Evolutionary conservation across 768 basidiomycete genomes (phyloP), one percentile per base, ranked within the genome.

Genomic region (Lactifluus piperatus): DNA sequence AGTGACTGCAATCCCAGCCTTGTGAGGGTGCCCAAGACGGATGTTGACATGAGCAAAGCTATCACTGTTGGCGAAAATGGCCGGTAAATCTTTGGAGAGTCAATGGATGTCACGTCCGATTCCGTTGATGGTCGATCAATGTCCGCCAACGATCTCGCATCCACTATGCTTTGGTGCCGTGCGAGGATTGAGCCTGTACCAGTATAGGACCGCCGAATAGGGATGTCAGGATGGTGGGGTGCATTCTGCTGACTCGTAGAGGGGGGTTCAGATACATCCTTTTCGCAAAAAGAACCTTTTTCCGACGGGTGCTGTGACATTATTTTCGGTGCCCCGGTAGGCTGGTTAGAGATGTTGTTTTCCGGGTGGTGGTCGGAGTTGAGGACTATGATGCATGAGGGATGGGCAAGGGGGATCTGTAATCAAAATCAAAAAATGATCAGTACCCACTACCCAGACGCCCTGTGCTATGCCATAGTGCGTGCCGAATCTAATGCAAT

Each of bases 1-100:
- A 98, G 73, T 7, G 90, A 88, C 29, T 79, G 69, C 8, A 97
- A 70, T 0, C 94, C 94, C 5, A 97, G 73, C 36, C 94, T 77
- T 11, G 86, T 83, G 37, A 98, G 82, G 5, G 83, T 77, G n/a
- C 94, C 94, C 47, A 95, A 78, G 50, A 94, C 81, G n/a, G 90
- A 84, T 3, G 84, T 81, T 10, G 92, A 88, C 68, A 87, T 81
- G 51, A 94, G 81, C 29, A 91, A 79, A 13, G 81, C 79, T 22
- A 93, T 64, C 46, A 90, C 79, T 46, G 83, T 81, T 37, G 80
- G 70, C 5, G 85, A 83, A 43, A 84, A 75, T 0, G 90, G 86
- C 37, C 65, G 70, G 60, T 77, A 78, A 55, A 73, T 66, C 47
- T 74, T 77, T 1, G 47, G 4, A 8, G n/a, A 26, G 48, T 16